Evolutionary conservation across 768 basidiomycete species (phyloP).

Genomic region (Boletus reticulatus): DNA sequence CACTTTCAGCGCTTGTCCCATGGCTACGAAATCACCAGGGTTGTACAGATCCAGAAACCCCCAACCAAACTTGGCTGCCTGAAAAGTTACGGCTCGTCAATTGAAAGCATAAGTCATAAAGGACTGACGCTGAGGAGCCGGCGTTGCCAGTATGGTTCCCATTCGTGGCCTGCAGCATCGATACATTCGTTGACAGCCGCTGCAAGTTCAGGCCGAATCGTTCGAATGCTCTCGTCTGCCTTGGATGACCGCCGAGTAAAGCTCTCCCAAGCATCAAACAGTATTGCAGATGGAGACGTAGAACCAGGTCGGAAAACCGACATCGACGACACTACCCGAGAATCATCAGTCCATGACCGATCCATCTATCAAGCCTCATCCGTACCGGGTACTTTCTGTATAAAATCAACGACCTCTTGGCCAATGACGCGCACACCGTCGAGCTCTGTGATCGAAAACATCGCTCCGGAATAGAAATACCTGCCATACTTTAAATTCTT

Average conservation of each 20-base stretch:
- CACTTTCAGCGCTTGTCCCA: constrained; percentile 92
- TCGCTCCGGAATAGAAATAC: constrained; percentile 75
- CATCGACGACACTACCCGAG: constrained; percentile 60
- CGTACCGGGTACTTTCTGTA: constrained; percentile 92
- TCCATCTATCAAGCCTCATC: background rate
- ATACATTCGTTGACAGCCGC: constrained; percentile 89
- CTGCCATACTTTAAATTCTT: constrained; percentile 39
- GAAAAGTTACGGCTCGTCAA: background rate
- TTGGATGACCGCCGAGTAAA: constrained; percentile 84
- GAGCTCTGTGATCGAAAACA: constrained; percentile 78
- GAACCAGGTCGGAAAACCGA: constrained; percentile 93
- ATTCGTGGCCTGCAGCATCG: constrained; percentile 90
- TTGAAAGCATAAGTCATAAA: background rate
- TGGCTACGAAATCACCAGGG: constrained; percentile 86
- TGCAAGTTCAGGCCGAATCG: constrained; percentile 81
- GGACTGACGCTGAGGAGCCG: constrained; percentile 69
- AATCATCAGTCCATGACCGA: background rate
- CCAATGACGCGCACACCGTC: constrained; percentile 89
- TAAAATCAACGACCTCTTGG: constrained; percentile 77
- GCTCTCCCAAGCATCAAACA: constrained; percentile 90
- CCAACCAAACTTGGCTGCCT: constrained; percentile 97
- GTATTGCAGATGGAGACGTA: constrained; percentile 83
- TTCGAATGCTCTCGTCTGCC: constrained; percentile 89
- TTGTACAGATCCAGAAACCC: constrained; percentile 93
- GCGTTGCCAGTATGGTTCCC: constrained; percentile 89